Evolutionary conservation across 768 basidiomycete genomes (phyloP), one percentile per base, ranked within the genome.

Genomic region (Leccinum pellstonianum): DNA sequence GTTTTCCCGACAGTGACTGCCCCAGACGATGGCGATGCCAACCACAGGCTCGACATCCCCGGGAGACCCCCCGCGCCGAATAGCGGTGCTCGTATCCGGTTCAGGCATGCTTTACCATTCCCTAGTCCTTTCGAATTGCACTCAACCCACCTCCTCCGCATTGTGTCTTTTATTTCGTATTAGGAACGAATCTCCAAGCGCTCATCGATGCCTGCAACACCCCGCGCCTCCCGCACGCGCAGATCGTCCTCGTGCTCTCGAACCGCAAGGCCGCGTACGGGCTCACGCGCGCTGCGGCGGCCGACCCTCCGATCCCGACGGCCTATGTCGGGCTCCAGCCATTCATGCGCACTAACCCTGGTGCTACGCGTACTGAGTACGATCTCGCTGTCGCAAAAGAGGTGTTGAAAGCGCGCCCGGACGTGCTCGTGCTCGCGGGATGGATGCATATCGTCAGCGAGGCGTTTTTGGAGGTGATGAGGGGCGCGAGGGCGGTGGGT

Each of bases 401-500:
- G 55, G 85, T 93, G 4, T 68, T 90, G 5, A 70, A 75, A 25
- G 83, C 78, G 19, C 75, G 77, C 33, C 96, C 96, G 0, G 92
- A 98, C 73, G 72, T 96, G 25, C 83, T 98, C 52, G 91, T 98
- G 7, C 81, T 98, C n/a, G 97, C 96, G 0, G 97, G 97, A 0
- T 99, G 94, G 93, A 98, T 99, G 96, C 95, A 98, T 68, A 92
- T 98, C 67, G 81, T 98, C 59, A 86, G 88, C 58, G 87, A 91
- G 55, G 77, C 77, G 0, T 98, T 98, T 73, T 74, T 98, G 60
- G 83, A 91, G 19, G 79, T 85, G 33, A 71, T 92, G 69, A 59
- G 64, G 2, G 61, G 54, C 77, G 80, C 52, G 3, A 82, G 83
- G 7, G 67, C 73, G 17, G 71, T 71, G 8, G 14, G 7, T 38